Base-by-base conservation (phyloP, 1,284 basidiomycete genomes). In the Ustilago vetiveriae region DNA sequence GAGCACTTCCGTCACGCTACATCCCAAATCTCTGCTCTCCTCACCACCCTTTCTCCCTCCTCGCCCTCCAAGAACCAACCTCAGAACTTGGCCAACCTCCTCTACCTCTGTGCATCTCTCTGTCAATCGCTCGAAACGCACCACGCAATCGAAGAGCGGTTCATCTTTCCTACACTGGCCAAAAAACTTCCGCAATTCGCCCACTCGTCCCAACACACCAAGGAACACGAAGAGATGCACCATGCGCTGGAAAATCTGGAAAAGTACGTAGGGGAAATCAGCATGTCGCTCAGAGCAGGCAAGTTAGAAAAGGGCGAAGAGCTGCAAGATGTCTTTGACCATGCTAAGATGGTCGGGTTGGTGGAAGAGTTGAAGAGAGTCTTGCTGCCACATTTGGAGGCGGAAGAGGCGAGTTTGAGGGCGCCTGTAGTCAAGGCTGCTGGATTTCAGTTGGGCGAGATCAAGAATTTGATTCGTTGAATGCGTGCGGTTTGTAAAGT, bases 131-230 rank as follows among this genome's bases (percentile, higher is more conserved):
- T 79, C 36, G 75, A 77, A 21, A 65, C 50, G 41, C 78, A 80
- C 40, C 78, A 80, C 40, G 46, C 24, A 4, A 80, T 80, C 45
- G 78, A 80, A 46, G 78, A 80, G 23, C 48, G 55, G 4, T 59
- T 66, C 53, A 70, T 80, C 50, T 80, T 80, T 53, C 78, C 78
- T 8, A 50, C 41, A 4, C 63, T 80, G 24, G 73, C 75, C 17
- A 57, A 46, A 14, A 58, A 66, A 23, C 57, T 80, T 32, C 77
- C 78, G 4, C 63, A 72, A 22, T 80, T 80, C 40, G 74, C 32
- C 0, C 27, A 55, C 37, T 65, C 50, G 11, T 45, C 41, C 10
- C 65, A 60, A 22, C 75, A 76, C 49, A 53, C 59, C 4, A 37
- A 46, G 29, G 75, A 76, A 30, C 75, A 76, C 44, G 55, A 10